Evolutionary conservation across 148 eudicot species (phyloP).

Genomic region (Agrostemma githago): DNA sequence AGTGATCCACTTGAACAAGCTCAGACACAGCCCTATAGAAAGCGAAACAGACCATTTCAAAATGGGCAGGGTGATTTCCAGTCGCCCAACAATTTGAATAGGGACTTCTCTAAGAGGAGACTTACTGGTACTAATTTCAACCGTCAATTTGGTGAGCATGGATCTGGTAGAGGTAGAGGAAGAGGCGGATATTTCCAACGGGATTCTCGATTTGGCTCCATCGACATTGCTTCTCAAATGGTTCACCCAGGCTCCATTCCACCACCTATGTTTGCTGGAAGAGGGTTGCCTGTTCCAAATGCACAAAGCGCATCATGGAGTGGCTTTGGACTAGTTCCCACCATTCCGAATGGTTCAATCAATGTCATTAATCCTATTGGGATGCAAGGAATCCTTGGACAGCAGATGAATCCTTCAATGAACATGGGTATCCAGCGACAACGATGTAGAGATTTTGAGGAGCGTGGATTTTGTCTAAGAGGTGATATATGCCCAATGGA

Average conservation of each 20-base stretch:
- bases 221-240: conserved; percentile 60
- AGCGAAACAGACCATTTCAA: conserved; percentile 67
- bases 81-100: conserved; percentile 38
- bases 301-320: conserved; percentile 60
- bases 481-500: conserved; percentile 99
- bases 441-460: conserved; percentile 96
- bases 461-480: conserved; percentile 90
- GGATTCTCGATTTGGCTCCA: conserved; percentile 54
- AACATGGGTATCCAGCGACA: conserved; percentile 67
- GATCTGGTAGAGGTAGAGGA: conserved; percentile 71
- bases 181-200: conserved; percentile 61
- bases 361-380: conserved; percentile 73
- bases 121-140: conserved; percentile 33
- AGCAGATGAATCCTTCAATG: conserved; percentile 55
- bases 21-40: conserved; percentile 58
- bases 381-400: conserved; percentile 59
- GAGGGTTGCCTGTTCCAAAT: conserved; percentile 67
- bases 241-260: conserved; percentile 46
- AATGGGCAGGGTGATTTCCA: conserved; percentile 67
- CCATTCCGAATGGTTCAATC: conserved; percentile 64
- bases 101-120: conserved; percentile 54
- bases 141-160: conserved; percentile 49
- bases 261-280: conserved; percentile 53
- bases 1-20: conserved; percentile 53
- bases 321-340: conserved; percentile 73